phyloP scores from a whole-genome alignment of 768 basidiomycete species.

The Tylopilus felleus region DNA sequence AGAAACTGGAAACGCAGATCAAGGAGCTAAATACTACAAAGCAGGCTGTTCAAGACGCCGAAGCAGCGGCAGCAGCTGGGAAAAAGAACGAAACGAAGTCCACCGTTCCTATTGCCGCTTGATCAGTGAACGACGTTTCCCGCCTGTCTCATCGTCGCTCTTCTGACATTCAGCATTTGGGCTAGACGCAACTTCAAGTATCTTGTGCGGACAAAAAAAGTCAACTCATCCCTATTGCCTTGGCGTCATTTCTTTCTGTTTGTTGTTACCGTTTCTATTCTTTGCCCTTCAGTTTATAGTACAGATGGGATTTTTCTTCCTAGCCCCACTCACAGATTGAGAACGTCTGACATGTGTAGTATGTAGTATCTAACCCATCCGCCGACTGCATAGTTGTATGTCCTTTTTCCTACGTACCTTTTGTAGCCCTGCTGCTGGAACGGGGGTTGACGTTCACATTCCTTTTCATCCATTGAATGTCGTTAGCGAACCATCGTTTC shows the following conservation, averaged over 20 bases:
- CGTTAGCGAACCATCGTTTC: neutral
- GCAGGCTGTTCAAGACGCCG: conserved; percentile 63
- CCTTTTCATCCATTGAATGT: too few relatives aligned
- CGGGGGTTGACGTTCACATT: neutral
- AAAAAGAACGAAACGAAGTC: conserved; percentile 58
- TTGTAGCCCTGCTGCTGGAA: conserved; percentile 19
- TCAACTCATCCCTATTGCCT: conserved; percentile 9
- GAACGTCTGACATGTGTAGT: conserved; percentile 19
- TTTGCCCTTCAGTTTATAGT: conserved; percentile 6
- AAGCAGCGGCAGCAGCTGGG: conserved; percentile 53
- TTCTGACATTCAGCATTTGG: neutral
- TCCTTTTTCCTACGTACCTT: conserved; percentile 12
- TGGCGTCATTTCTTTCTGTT: conserved; percentile 11
- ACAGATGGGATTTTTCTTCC: conserved; percentile 8
- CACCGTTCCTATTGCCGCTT: conserved; percentile 39
- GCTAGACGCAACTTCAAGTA: conserved; percentile 12
- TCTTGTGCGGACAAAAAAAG: conserved; percentile 18
- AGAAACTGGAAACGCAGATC: conserved; percentile 48
- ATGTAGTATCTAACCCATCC: conserved; percentile 21
- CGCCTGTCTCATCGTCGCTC: neutral
- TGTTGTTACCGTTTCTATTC: conserved; percentile 19
- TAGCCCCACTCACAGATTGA: conserved; percentile 1
- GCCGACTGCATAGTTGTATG: conserved; percentile 6
- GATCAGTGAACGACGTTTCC: neutral
- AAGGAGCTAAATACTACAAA: conserved; percentile 70